Evolutionary conservation across 345 rosid species (phyloP).

Genomic region (Draba incana): DNA sequence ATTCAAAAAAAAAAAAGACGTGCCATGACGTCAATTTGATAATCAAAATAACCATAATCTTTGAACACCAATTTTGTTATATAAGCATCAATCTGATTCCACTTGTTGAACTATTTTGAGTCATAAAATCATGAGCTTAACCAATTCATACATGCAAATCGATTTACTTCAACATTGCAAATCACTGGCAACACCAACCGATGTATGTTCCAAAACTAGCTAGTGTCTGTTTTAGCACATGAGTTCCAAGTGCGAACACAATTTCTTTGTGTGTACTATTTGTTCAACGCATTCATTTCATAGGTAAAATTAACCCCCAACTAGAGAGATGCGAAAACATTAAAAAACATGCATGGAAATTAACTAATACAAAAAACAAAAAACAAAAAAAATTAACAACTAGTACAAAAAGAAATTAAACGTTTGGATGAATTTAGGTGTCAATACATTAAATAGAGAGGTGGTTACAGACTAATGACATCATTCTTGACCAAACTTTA

Average conservation of each 20-base stretch:
- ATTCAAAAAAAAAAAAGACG: too few species aligned
- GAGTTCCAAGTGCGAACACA: not conserved
- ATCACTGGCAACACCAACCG: conserved; percentile 7
- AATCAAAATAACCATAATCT: too few species aligned
- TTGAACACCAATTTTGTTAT: too few species aligned
- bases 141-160: not conserved
- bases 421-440: not conserved
- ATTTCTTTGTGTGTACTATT: not conserved
- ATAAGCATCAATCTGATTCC: not conserved
- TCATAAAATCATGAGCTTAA: not conserved
- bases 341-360: not conserved
- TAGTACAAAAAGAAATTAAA: not conserved
- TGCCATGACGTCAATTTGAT: too few species aligned
- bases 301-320: conserved; percentile 19
- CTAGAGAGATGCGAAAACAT: not conserved
- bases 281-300: not conserved
- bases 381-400: not conserved
- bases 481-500: conserved; percentile 1
- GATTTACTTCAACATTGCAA: not conserved
- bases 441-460: conserved; percentile 18
- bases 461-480: not conserved
- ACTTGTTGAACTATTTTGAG: not conserved
- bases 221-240: not conserved
- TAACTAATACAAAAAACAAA: not conserved
- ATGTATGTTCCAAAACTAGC: not conserved